Percentiles rank a stretch among this genome's conserved stretches.
Conservation (phyloP, 805 yeast species). For the Vanderwaltozyma verrucispora region DNA sequence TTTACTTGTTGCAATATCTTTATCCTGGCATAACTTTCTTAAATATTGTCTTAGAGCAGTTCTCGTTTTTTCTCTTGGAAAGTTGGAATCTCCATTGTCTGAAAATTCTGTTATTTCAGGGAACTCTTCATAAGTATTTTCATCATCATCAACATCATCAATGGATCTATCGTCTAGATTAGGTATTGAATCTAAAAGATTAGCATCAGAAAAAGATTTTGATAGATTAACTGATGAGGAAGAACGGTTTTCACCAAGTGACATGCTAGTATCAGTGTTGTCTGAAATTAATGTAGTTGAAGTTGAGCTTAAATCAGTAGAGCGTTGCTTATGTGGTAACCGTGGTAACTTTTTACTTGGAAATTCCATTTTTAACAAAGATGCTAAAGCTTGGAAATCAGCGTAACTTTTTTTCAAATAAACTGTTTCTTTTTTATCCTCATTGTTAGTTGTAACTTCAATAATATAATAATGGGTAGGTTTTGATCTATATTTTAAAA, state of each 20-base stretch:
- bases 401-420: constrained; percentile 34
- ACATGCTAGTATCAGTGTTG: not conserved
- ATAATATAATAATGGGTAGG: constrained; percentile 38
- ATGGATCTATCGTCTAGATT: not conserved
- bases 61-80: constrained; percentile 68
- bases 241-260: not conserved
- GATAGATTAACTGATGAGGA: not conserved
- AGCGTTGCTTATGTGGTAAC: constrained; percentile 46
- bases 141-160: constrained; percentile 6
- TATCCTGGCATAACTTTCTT: constrained; percentile 39
- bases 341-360: constrained; percentile 61
- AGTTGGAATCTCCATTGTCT: constrained; percentile 17
- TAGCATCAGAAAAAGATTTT: not conserved
- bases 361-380: constrained; percentile 38
- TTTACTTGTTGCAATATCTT: constrained; percentile 45
- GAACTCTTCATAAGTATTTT: constrained; percentile 11
- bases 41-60: constrained; percentile 70
- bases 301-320: not conserved
- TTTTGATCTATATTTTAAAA: constrained; percentile 2
- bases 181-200: not conserved
- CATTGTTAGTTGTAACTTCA: constrained; percentile 30
- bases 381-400: constrained; percentile 54
- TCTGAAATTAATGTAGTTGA: not conserved
- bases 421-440: constrained; percentile 14
- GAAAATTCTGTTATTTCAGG: not conserved